A percentile compares a stretch with the other conserved stretches of the same genome.
phyloP scores from a whole-genome alignment of 2,329 filamentous ascomycete genomes.

The Akanthomyces dipterigenus region DNA sequence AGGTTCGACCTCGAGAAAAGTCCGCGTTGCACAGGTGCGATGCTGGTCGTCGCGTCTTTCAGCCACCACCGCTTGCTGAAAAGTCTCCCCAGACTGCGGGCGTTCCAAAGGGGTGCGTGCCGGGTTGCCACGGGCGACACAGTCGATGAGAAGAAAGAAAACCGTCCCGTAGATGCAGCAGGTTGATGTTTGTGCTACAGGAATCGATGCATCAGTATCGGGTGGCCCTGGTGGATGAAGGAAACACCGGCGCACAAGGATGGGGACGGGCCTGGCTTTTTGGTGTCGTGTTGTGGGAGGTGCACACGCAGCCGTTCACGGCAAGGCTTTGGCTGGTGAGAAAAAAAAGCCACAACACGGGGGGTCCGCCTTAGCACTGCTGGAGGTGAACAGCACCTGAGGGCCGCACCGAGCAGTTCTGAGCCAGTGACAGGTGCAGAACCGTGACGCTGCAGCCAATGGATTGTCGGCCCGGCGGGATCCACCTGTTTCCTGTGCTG shows the following conservation, averaged over 20 bases:
- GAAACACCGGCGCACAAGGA: conserved; percentile 2
- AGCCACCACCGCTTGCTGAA: neutral
- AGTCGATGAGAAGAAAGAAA: neutral
- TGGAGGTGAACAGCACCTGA: neutral
- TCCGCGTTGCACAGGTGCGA: neutral
- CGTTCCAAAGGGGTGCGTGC: neutral
- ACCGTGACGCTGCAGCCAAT: conserved; percentile 2
- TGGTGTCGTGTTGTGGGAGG: conserved; percentile 9
- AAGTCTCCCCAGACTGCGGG: neutral
- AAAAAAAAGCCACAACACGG: conserved; percentile 9
- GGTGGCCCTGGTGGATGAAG: neutral
- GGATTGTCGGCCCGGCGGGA: neutral
- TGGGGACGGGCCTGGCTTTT: neutral
- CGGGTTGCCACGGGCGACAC: conserved; percentile 3
- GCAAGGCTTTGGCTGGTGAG: neutral
- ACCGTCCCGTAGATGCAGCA: neutral
- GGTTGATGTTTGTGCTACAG: conserved; percentile 1
- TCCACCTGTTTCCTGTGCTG: neutral
- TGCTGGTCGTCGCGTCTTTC: neutral
- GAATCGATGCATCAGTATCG: conserved; percentile 1
- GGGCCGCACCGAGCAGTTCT: neutral
- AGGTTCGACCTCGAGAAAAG: neutral
- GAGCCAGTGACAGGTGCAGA: neutral
- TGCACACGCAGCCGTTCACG: neutral
- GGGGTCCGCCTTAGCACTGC: neutral